These are phyloP conservation scores for Arthroderma uncinatum DNA, from an alignment of 2,329 filamentous ascomycete genomes.

Conservation along the genomic window DNA sequence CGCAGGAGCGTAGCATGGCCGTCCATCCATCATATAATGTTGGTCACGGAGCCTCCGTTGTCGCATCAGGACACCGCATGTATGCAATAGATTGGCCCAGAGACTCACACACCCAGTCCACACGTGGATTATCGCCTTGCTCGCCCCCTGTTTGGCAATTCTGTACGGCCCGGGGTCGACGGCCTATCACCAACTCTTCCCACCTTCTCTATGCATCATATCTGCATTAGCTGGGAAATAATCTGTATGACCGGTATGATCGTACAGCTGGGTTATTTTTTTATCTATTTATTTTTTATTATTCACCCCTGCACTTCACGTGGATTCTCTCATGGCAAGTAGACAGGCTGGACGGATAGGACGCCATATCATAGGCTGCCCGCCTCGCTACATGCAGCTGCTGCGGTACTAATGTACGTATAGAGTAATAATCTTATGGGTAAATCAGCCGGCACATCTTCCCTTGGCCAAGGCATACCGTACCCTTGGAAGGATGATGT, in stretches of 20 bases:
- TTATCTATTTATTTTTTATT: background rate
- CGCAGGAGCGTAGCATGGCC: background rate
- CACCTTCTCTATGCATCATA: background rate
- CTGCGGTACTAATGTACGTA: background rate
- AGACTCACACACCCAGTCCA: background rate
- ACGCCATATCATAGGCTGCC: background rate
- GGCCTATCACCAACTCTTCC: background rate
- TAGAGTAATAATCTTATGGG: background rate
- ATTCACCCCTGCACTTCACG: background rate
- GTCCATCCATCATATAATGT: background rate
- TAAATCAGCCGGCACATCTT: background rate
- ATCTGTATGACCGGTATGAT: background rate
- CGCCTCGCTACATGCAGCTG: background rate
- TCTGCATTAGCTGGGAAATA: slow-evolving; percentile 1
- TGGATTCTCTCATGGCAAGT: background rate
- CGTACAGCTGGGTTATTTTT: background rate
- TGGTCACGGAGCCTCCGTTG: background rate
- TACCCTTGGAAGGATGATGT: background rate
- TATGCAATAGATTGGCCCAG: background rate
- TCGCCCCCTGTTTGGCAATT: background rate
- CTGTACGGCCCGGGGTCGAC: background rate
- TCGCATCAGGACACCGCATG: background rate
- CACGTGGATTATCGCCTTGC: background rate
- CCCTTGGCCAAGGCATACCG: background rate
- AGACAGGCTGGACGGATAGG: background rate